Evolutionary conservation across 1,139 yeast genomes (phyloP).

Genomic region (Nakaseomyces sp.): DNA sequence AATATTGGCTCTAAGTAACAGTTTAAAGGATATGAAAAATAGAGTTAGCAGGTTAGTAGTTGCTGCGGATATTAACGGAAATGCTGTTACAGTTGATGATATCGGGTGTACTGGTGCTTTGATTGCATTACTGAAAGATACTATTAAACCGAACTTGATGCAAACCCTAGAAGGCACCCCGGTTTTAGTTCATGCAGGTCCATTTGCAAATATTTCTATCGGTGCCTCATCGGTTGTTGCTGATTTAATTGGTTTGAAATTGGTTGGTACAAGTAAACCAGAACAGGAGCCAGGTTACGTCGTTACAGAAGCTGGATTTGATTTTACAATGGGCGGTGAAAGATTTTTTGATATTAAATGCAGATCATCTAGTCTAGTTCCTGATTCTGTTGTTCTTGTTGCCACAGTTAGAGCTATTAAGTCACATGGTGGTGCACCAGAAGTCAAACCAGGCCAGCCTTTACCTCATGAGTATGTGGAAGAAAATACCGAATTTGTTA

Average conservation of each 20-base stretch:
- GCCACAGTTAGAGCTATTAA: constrained; percentile 76
- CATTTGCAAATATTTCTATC: constrained; percentile 94
- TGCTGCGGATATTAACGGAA: constrained; percentile 74
- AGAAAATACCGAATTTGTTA: constrained; percentile 57
- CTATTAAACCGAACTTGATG: constrained; percentile 95
- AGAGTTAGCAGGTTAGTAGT: constrained; percentile 88
- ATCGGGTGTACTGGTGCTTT: constrained; percentile 96
- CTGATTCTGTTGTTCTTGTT: constrained; percentile 67
- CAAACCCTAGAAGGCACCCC: constrained; percentile 98
- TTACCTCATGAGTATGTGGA: constrained; percentile 58
- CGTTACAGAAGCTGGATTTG: constrained; percentile 80
- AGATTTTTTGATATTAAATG: constrained; percentile 74
- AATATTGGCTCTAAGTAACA: constrained; percentile 79
- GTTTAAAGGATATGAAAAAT: constrained; percentile 77
- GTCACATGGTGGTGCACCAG: constrained; percentile 78
- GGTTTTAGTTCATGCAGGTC: constrained; percentile 97
- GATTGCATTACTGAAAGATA: constrained; percentile 91
- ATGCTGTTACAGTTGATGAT: constrained; percentile 91
- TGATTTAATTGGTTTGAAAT: constrained; percentile 88
- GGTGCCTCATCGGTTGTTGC: constrained; percentile 95
- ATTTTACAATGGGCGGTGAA: constrained; percentile 86
- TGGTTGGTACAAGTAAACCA: constrained; percentile 68
- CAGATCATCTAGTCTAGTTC: constrained; percentile 62
- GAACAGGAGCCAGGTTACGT: constrained; percentile 53
- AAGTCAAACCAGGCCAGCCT: constrained; percentile 72